Percentiles rank a stretch among this genome's conserved stretches.
Conservation (phyloP, 805 yeast species). For the Candida rishiriensis region DNA sequence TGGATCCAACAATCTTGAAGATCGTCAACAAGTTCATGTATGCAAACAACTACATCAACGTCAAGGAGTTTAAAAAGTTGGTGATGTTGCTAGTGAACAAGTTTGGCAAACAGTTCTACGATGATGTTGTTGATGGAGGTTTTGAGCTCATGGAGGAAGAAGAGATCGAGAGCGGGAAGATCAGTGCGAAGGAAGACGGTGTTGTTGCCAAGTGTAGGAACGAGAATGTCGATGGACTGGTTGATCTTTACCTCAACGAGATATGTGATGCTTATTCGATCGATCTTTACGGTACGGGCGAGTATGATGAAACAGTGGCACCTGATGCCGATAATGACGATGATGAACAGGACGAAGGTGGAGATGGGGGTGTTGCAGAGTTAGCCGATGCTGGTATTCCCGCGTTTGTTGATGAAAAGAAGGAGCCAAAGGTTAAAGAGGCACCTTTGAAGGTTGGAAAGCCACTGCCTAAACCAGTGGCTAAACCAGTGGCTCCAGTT, state of each 20-base stretch:
- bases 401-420: neutral
- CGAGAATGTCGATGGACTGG: slow-evolving; percentile 23
- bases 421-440: neutral
- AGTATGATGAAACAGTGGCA: slow-evolving; percentile 6
- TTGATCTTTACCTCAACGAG: slow-evolving; percentile 25
- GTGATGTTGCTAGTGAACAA: slow-evolving; percentile 17
- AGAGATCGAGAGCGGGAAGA: slow-evolving; percentile 1
- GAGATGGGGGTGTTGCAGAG: neutral
- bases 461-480: too few relatives aligned
- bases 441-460: neutral
- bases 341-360: slow-evolving; percentile 5
- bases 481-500: neutral
- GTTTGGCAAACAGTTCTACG: slow-evolving; percentile 22
- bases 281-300: slow-evolving; percentile 20
- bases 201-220: slow-evolving; percentile 23
- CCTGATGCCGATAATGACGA: slow-evolving; percentile 4
- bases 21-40: slow-evolving; percentile 17
- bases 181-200: slow-evolving; percentile 3
- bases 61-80: slow-evolving; percentile 23
- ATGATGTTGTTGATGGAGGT: slow-evolving; percentile 10
- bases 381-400: neutral
- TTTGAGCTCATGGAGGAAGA: slow-evolving; percentile 8
- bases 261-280: slow-evolving; percentile 26
- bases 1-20: slow-evolving; percentile 13
- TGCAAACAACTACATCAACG: slow-evolving; percentile 14